phyloP scores from a whole-genome alignment of 768 basidiomycete species.

The Scleroderma citrinum region DNA sequence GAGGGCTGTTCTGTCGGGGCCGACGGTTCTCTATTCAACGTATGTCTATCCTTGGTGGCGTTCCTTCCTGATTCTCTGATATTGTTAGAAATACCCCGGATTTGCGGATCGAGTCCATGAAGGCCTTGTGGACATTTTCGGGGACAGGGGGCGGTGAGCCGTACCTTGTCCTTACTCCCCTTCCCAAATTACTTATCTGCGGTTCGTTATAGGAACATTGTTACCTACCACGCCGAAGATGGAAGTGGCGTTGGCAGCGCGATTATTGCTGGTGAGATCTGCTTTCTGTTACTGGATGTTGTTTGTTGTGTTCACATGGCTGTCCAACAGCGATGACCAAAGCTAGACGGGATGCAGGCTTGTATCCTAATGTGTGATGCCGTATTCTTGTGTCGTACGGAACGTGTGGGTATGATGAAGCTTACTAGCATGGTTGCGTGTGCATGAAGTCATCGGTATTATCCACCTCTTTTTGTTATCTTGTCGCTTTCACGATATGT shows the following conservation, averaged over 20 bases:
- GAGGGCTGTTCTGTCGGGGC: constrained; percentile 87
- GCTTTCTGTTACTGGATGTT: not conserved
- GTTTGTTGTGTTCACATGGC: constrained; percentile 1
- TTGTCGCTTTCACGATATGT: too few relatives aligned
- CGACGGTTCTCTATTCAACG: constrained; percentile 94
- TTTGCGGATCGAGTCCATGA: constrained; percentile 92
- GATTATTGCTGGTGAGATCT: constrained; percentile 75
- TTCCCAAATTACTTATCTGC: constrained; percentile 46
- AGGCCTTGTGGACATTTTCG: constrained; percentile 91
- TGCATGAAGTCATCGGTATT: too few relatives aligned
- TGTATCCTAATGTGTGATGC: constrained; percentile 45
- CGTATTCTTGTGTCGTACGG: too few relatives aligned
- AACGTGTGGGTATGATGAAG: too few relatives aligned
- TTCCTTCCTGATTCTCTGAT: not conserved
- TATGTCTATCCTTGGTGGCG: constrained; percentile 30
- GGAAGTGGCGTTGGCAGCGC: constrained; percentile 90
- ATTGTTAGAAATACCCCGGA: constrained; percentile 85
- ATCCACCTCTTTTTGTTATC: too few relatives aligned
- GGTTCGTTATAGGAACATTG: constrained; percentile 42
- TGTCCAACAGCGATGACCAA: constrained; percentile 77
- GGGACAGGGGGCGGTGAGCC: constrained; percentile 86
- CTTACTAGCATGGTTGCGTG: too few relatives aligned
- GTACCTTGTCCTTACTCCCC: not conserved
- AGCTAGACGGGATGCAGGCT: constrained; percentile 61
- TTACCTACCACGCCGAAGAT: constrained; percentile 39